A percentile compares a stretch with the other conserved stretches of the same genome.
Conservation (phyloP, 2,329 filamentous ascomycete species). For the Helicocarpus griseus region DNA sequence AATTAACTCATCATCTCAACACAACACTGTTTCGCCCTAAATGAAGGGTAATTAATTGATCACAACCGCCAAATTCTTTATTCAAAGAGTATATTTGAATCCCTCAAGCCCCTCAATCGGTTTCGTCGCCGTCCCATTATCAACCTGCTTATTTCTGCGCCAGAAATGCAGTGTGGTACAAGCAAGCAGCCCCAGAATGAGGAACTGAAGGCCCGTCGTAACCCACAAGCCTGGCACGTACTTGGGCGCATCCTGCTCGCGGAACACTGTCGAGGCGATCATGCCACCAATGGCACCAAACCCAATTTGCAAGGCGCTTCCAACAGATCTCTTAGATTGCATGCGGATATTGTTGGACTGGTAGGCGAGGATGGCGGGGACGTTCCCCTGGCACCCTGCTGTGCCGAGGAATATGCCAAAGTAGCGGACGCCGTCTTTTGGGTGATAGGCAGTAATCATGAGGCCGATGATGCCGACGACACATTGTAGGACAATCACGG, state of each 20-base stretch:
- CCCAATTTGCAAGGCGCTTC: constrained; percentile 60
- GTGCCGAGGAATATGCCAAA: constrained; percentile 62
- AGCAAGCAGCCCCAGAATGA: neutral
- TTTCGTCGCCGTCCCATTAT: neutral
- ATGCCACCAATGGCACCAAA: constrained; percentile 67
- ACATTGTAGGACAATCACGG: constrained; percentile 55
- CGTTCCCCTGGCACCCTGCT: constrained; percentile 62
- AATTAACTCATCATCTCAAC: no score
- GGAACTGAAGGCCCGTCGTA: neutral
- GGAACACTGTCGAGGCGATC: constrained; percentile 58
- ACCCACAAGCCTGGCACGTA: constrained; percentile 7
- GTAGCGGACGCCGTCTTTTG: constrained; percentile 48
- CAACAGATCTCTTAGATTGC: constrained; percentile 69
- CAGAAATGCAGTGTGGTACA: constrained; percentile 2
- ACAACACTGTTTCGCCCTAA: no score
- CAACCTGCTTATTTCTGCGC: constrained; percentile 4
- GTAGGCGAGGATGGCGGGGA: constrained; percentile 61
- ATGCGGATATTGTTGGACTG: constrained; percentile 70
- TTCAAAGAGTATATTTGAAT: constrained; percentile 4
- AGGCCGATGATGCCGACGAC: constrained; percentile 55
- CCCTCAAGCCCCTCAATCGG: constrained; percentile 5
- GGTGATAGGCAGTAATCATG: constrained; percentile 57
- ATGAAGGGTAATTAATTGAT: no score
- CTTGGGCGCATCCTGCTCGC: constrained; percentile 18
- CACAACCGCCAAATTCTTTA: neutral